phyloP scores from a whole-genome alignment of 805 yeast genomes.

The Saturnispora dispora region DNA sequence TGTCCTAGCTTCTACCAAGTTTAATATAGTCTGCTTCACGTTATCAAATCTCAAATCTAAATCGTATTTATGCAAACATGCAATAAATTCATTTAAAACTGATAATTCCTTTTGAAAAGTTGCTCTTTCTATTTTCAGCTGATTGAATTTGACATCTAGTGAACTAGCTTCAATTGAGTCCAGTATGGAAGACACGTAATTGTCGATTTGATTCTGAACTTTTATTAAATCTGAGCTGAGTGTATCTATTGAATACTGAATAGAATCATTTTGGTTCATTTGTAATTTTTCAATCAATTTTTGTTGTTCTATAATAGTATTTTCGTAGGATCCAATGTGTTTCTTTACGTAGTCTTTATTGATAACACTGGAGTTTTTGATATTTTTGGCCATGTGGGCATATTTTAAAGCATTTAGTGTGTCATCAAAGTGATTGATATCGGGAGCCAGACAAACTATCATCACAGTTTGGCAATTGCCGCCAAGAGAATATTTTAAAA shows the following conservation, averaged over 20 bases:
- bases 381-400: conserved; percentile 86
- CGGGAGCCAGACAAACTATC: conserved; percentile 92
- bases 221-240: background rate
- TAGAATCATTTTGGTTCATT: background rate
- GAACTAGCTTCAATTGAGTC: background rate
- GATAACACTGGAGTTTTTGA: conserved; percentile 68
- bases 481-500: conserved; percentile 81
- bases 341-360: conserved; percentile 70
- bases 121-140: background rate
- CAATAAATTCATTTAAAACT: background rate
- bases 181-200: background rate
- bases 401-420: conserved; percentile 85
- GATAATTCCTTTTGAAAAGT: background rate
- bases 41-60: background rate
- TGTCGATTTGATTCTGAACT: background rate
- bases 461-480: conserved; percentile 93
- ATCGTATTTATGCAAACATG: background rate
- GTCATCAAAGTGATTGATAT: conserved; percentile 82
- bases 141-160: background rate
- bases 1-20: background rate
- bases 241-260: background rate
- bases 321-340: conserved; percentile 77
- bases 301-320: conserved; percentile 76
- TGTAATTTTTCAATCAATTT: conserved; percentile 63
- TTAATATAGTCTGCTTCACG: background rate